Conservation (phyloP, 768 basidiomycete genomes). For the Russula lepida region DNA sequence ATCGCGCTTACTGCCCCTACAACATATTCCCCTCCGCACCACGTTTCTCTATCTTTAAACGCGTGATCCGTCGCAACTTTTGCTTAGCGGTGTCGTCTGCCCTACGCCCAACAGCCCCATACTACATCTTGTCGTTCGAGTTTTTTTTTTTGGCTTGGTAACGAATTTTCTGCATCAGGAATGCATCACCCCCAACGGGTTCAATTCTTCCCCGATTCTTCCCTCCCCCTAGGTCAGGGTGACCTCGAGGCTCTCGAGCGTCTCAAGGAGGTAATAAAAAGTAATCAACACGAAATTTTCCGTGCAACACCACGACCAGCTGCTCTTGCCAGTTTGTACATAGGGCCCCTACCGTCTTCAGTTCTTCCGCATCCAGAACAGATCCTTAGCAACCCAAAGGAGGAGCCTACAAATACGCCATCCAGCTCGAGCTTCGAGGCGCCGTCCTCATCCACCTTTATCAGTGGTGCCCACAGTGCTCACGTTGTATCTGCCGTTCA, state of each 20-base stretch:
- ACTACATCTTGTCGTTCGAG: not conserved
- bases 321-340: conserved; percentile 54
- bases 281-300: conserved; percentile 64
- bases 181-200: conserved; percentile 13
- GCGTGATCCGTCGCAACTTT: not conserved
- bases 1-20: conserved; percentile 44
- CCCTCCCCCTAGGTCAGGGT: conserved; percentile 44
- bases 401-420: conserved; percentile 13
- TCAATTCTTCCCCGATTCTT: conserved; percentile 12
- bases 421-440: conserved; percentile 3
- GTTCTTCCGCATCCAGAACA: conserved; percentile 34
- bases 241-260: conserved; percentile 71
- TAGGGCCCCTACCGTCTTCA: conserved; percentile 37
- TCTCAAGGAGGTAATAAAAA: conserved; percentile 64
- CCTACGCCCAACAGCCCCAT: conserved; percentile 27
- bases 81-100: not conserved
- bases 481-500: not conserved
- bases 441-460: conserved; percentile 8
- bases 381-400: conserved; percentile 11
- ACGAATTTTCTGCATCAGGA: conserved; percentile 8
- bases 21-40: not conserved
- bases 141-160: conserved; percentile 15
- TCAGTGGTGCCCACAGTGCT: not conserved
- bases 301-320: conserved; percentile 57
- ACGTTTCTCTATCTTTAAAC: not conserved